phyloP scores from a whole-genome alignment of 139 green algal species.

The Tetraselmis chui region DNA sequence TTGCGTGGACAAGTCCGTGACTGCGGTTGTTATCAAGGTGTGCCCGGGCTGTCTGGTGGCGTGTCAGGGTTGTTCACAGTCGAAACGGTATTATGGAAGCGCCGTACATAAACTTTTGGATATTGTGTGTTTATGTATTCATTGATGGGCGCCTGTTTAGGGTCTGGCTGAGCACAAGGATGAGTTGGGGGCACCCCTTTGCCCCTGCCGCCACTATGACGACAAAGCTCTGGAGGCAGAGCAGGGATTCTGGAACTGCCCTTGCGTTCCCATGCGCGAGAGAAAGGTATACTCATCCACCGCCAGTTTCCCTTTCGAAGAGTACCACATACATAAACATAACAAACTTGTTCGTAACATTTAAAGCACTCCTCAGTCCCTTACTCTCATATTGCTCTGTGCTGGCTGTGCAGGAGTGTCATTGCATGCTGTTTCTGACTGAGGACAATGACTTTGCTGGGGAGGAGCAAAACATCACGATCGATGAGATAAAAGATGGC shows the following conservation, averaged over 20 bases:
- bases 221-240: conserved; percentile 92
- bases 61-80: too few relatives aligned
- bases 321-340: too few relatives aligned
- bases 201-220: conserved; percentile 97
- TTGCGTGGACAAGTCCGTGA: conserved; percentile 96
- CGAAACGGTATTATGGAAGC: too few relatives aligned
- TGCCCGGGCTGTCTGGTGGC: background rate
- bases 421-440: conserved; percentile 99
- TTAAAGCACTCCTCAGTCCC: too few relatives aligned
- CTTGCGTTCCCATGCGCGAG: conserved; percentile 98
- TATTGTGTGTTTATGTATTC: too few relatives aligned
- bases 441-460: conserved; percentile 94
- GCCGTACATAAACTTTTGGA: too few relatives aligned
- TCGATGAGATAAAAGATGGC: conserved; percentile 46
- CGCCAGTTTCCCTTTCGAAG: background rate
- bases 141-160: too few relatives aligned
- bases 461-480: conserved; percentile 65
- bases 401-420: conserved; percentile 99
- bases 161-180: conserved; percentile 98
- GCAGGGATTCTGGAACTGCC: conserved; percentile 99
- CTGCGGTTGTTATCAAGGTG: conserved; percentile 93
- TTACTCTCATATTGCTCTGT: conserved; percentile 3
- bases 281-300: conserved; percentile 50
- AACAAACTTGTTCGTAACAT: too few relatives aligned
- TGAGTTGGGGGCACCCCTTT: conserved; percentile 87